Conservation (phyloP, 768 basidiomycete genomes). For the Leccinum subgranulosum region DNA sequence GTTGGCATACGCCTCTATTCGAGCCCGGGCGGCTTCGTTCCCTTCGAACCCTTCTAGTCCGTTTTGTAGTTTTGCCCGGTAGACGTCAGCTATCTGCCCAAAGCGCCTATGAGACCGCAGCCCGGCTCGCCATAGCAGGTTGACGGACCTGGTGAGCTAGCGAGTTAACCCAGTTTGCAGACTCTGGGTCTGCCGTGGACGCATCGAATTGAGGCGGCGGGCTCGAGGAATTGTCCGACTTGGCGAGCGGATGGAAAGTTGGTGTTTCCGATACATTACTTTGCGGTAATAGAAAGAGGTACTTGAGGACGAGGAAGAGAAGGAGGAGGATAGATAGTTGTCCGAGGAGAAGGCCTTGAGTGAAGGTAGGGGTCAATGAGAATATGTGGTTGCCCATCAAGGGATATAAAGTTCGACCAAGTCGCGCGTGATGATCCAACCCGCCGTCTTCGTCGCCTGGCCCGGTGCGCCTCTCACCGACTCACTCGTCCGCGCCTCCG, state of each 20-base stretch:
- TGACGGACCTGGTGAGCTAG: slow-evolving; percentile 72
- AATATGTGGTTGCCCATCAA: slow-evolving; percentile 52
- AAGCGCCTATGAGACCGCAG: background rate
- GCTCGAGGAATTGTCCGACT: slow-evolving; percentile 43
- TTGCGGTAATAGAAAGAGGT: slow-evolving; percentile 88
- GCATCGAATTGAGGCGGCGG: slow-evolving; percentile 6
- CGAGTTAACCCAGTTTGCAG: slow-evolving; percentile 89
- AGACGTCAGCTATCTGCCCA: slow-evolving; percentile 62
- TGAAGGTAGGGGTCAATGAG: slow-evolving; percentile 85
- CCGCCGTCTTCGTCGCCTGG: slow-evolving; percentile 46
- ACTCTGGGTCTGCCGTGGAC: slow-evolving; percentile 47
- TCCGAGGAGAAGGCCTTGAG: slow-evolving; percentile 90
- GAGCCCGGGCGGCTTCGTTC: slow-evolving; percentile 76
- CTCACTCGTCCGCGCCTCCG: slow-evolving; percentile 42
- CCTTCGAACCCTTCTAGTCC: slow-evolving; percentile 69
- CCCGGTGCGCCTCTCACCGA: slow-evolving; percentile 53
- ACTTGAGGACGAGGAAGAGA: slow-evolving; percentile 80
- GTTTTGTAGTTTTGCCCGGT: slow-evolving; percentile 73
- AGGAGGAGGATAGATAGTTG: slow-evolving; percentile 85
- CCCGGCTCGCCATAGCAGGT: background rate
- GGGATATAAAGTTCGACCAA: background rate
- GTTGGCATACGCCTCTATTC: slow-evolving; percentile 81
- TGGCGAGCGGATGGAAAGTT: slow-evolving; percentile 58
- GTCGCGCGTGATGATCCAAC: background rate
- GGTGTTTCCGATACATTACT: slow-evolving; percentile 52